A percentile compares a stretch with the other conserved stretches of the same genome.
Conservation (phyloP, 73 alveolate species). For the Paramecium caudatum region DNA sequence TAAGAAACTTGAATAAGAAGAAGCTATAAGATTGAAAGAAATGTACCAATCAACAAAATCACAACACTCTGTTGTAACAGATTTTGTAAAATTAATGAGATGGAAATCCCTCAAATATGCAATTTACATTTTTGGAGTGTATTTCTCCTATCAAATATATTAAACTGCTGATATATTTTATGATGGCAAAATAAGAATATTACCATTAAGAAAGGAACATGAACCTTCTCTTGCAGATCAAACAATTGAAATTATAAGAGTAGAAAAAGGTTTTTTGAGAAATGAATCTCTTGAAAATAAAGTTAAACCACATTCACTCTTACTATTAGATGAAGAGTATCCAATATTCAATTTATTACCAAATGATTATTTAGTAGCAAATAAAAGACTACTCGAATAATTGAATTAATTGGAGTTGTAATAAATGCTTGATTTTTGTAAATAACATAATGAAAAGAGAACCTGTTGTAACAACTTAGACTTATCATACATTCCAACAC, state of each 20-base stretch:
- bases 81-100: neutral
- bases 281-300: neutral
- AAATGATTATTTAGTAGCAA: constrained; percentile 35
- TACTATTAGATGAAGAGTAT: constrained; percentile 10
- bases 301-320: neutral
- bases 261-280: neutral
- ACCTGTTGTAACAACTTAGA: constrained; percentile 24
- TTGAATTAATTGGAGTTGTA: neutral
- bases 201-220: constrained; percentile 12
- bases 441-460: constrained; percentile 16
- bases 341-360: constrained; percentile 30
- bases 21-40: neutral
- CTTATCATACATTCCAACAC: neutral
- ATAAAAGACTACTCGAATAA: neutral
- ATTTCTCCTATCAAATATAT: constrained; percentile 6
- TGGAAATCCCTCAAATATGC: constrained; percentile 40
- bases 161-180: constrained; percentile 11
- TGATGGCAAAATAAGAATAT: neutral
- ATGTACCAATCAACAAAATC: neutral
- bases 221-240: neutral
- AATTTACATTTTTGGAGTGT: neutral
- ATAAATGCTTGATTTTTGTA: constrained; percentile 12
- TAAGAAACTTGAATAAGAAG: constrained; percentile 3
- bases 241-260: neutral
- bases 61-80: neutral